A percentile compares a stretch with the other conserved stretches of the same genome.
These are phyloP conservation scores for Podospora pseudopauciseta DNA, from an alignment of 495 filamentous ascomycete species.

Conservation along the genomic window DNA sequence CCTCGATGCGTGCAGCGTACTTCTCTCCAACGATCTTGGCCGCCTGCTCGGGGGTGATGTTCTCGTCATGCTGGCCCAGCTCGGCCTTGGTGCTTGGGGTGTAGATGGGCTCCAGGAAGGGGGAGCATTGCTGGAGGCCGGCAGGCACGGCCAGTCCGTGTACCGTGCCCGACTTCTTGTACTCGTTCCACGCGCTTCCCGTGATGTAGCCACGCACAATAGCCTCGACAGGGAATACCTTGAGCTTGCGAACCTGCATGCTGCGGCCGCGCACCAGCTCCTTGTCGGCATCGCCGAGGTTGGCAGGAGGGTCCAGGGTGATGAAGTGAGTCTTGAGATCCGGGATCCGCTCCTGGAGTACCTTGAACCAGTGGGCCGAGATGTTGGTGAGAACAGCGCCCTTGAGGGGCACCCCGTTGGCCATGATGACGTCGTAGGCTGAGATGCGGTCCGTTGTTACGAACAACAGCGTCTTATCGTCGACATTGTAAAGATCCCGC, in stretches of 20 bases:
- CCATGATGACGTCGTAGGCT: slow-evolving; percentile 89
- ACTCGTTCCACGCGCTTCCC: slow-evolving; percentile 83
- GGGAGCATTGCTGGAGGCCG: slow-evolving; percentile 68
- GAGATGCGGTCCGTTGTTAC: slow-evolving; percentile 84
- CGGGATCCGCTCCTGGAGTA: slow-evolving; percentile 63
- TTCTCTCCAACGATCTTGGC: slow-evolving; percentile 65
- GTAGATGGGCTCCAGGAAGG: slow-evolving; percentile 70
- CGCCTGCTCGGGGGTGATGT: slow-evolving; percentile 75
- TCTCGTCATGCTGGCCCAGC: slow-evolving; percentile 79
- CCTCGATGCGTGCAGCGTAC: slow-evolving; percentile 71
- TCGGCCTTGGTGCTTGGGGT: slow-evolving; percentile 92
- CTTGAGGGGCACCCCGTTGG: slow-evolving; percentile 83
- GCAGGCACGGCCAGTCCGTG: slow-evolving; percentile 67
- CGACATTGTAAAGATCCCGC: slow-evolving; percentile 73
- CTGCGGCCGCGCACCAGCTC: slow-evolving; percentile 56
- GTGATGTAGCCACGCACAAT: slow-evolving; percentile 90
- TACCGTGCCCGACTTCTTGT: slow-evolving; percentile 67
- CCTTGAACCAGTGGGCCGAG: slow-evolving; percentile 79
- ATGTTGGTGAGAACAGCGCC: slow-evolving; percentile 80
- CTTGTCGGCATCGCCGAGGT: slow-evolving; percentile 39
- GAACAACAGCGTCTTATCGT: slow-evolving; percentile 76
- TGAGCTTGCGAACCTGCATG: slow-evolving; percentile 78
- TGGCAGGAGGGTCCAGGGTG: slow-evolving; percentile 60
- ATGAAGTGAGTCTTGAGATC: slow-evolving; percentile 73
- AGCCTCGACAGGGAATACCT: slow-evolving; percentile 84